Percentiles rank a stretch among this genome's conserved stretches.
Conservation (phyloP, 495 filamentous ascomycete species). For the Schizothecium vesticola region DNA sequence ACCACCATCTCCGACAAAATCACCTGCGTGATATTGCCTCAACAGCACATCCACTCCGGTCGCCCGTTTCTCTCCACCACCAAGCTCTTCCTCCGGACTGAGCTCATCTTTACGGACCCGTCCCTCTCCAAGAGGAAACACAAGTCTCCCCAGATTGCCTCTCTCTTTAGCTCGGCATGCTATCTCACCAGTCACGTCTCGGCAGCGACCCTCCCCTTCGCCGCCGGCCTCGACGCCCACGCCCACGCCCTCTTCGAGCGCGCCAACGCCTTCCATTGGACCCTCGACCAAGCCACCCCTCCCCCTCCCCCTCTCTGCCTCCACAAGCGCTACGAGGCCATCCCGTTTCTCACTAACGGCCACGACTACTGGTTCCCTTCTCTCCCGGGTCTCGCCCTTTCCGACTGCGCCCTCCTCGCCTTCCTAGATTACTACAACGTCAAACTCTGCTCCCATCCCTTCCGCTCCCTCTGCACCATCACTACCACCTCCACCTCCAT, state of each 20-base stretch:
- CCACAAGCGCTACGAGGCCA: not conserved
- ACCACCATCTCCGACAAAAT: not conserved
- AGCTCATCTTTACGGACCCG: not conserved
- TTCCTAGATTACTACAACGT: not conserved
- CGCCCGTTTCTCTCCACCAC: not conserved
- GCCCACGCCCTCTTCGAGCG: not conserved
- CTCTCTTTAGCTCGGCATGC: not conserved
- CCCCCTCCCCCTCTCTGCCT: not conserved
- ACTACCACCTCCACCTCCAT: not conserved
- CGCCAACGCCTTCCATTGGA: not conserved
- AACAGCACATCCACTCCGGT: not conserved
- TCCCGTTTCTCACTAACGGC: conserved; percentile 2
- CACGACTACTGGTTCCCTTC: conserved; percentile 1
- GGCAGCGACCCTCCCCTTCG: not conserved
- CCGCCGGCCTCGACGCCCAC: not conserved
- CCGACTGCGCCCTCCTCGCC: not conserved
- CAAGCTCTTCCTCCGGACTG: conserved; percentile 4
- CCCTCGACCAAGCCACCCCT: not conserved
- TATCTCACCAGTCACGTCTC: not conserved
- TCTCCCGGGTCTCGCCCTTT: not conserved
- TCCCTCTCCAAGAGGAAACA: not conserved
- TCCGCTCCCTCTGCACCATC: not conserved
- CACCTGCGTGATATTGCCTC: not conserved
- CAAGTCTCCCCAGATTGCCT: not conserved
- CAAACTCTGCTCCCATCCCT: not conserved